Evolutionary conservation across 2,329 filamentous ascomycete species (phyloP).

Genomic region (Didymella segeticola): DNA sequence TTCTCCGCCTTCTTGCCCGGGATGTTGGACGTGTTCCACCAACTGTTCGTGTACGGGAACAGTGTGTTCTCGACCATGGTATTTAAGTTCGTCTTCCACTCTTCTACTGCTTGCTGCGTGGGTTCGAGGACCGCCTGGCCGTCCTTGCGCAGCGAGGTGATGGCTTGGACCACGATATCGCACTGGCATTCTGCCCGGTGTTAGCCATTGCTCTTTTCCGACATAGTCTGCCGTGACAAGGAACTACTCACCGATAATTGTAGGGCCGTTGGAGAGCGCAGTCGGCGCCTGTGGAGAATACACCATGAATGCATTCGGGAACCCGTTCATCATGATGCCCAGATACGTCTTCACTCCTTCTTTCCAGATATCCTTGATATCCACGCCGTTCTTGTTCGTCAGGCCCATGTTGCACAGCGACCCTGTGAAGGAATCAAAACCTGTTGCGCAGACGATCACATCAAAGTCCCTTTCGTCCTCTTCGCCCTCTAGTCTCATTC

Average conservation of each 20-base stretch:
- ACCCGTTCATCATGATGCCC: constrained; percentile 49
- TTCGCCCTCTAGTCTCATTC: constrained; percentile 55
- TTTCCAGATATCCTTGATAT: constrained; percentile 48
- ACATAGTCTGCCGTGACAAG: background rate
- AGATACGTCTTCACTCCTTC: constrained; percentile 48
- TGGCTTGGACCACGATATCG: constrained; percentile 49
- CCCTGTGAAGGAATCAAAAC: constrained; percentile 53
- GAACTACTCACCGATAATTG: constrained; percentile 38
- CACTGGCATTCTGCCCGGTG: constrained; percentile 43
- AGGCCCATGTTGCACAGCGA: constrained; percentile 42
- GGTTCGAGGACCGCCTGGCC: constrained; percentile 45
- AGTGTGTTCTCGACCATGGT: constrained; percentile 42
- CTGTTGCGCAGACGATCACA: constrained; percentile 57
- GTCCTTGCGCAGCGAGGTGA: constrained; percentile 40
- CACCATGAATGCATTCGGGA: constrained; percentile 50
- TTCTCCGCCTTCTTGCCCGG: constrained; percentile 52
- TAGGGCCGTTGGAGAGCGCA: constrained; percentile 53
- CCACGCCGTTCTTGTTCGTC: constrained; percentile 39
- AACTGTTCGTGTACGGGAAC: constrained; percentile 49
- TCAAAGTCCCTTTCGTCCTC: constrained; percentile 62
- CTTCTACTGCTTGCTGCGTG: constrained; percentile 47
- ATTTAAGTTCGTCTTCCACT: constrained; percentile 49
- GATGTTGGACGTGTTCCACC: constrained; percentile 51
- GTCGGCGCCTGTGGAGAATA: constrained; percentile 55
- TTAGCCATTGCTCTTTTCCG: background rate